Conservation (phyloP, 805 yeast species). For the Candida hispaniensis region DNA sequence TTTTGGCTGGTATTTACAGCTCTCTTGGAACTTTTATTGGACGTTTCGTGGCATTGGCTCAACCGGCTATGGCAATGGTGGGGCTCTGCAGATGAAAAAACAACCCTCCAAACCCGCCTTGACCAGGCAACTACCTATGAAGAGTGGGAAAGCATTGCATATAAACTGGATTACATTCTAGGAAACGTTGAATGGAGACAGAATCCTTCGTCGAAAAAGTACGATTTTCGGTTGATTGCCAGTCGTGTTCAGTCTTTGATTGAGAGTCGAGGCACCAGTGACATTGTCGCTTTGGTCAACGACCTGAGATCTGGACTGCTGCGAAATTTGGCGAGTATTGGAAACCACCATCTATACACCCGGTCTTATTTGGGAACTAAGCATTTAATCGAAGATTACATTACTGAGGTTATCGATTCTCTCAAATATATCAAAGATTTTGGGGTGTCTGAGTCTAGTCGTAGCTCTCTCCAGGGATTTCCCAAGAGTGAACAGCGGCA, state of each 20-base stretch:
- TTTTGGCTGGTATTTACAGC: constrained; percentile 15
- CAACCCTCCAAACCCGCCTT: constrained; percentile 21
- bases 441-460: constrained; percentile 1
- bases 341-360: constrained; percentile 66
- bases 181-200: constrained; percentile 48
- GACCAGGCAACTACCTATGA: constrained; percentile 43
- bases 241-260: constrained; percentile 56
- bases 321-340: constrained; percentile 84
- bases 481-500: constrained; percentile 23
- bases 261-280: constrained; percentile 49
- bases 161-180: constrained; percentile 33
- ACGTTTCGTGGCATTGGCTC: constrained; percentile 16
- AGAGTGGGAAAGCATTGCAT: constrained; percentile 51
- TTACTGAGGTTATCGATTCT: constrained; percentile 61
- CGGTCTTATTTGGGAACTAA: constrained; percentile 85
- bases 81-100: constrained; percentile 21
- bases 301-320: constrained; percentile 71
- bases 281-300: constrained; percentile 49
- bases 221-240: constrained; percentile 73
- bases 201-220: constrained; percentile 67
- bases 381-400: constrained; percentile 74
- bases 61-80: constrained; percentile 18
- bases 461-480: too few relatives aligned
- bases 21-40: constrained; percentile 14
- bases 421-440: constrained; percentile 47